These are phyloP conservation scores for Limonomyces culmigenus DNA, from an alignment of 1,284 basidiomycete species.

Conservation along the genomic window DNA sequence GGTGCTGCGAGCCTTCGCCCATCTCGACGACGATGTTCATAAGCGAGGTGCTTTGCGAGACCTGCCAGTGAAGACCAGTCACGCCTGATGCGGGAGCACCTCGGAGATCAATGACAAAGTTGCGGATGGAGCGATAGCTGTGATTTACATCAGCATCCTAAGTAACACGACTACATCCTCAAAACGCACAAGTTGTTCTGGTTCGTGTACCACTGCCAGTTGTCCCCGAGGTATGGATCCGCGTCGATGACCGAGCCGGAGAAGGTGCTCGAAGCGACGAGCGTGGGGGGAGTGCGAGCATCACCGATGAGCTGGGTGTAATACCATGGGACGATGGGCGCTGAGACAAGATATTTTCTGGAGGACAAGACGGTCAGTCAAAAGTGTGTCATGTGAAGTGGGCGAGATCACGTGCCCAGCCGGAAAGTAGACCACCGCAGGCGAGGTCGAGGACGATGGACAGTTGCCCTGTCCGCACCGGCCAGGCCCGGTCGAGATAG, in stretches of 20 bases:
- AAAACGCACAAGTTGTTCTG: slow-evolving; percentile 48
- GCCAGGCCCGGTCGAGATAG: no score
- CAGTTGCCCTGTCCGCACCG: no score
- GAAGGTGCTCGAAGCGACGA: slow-evolving; percentile 31
- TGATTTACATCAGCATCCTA: no score
- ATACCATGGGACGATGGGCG: slow-evolving; percentile 47
- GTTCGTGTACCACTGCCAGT: slow-evolving; percentile 34
- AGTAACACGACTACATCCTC: no score
- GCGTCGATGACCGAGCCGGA: slow-evolving; percentile 30
- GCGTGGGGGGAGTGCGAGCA: slow-evolving; percentile 12
- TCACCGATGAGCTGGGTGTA: slow-evolving; percentile 59
- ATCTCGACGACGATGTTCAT: slow-evolving; percentile 42
- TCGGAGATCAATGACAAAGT: slow-evolving; percentile 36
- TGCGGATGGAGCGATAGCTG: slow-evolving; percentile 44
- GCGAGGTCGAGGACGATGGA: slow-evolving; percentile 36
- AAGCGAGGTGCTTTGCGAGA: slow-evolving; percentile 64
- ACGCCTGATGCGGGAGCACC: slow-evolving; percentile 31
- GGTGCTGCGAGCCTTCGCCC: slow-evolving; percentile 38
- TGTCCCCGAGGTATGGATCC: slow-evolving; percentile 41
- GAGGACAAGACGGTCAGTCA: no score
- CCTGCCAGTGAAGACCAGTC: slow-evolving; percentile 62
- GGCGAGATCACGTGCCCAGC: slow-evolving; percentile 12
- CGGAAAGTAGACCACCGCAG: slow-evolving; percentile 42
- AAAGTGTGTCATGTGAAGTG: no score
- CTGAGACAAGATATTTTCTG: slow-evolving; percentile 49